Evolutionary conservation across 2,329 filamentous ascomycete genomes (phyloP).

Genomic region (Cercospora citrullina): DNA sequence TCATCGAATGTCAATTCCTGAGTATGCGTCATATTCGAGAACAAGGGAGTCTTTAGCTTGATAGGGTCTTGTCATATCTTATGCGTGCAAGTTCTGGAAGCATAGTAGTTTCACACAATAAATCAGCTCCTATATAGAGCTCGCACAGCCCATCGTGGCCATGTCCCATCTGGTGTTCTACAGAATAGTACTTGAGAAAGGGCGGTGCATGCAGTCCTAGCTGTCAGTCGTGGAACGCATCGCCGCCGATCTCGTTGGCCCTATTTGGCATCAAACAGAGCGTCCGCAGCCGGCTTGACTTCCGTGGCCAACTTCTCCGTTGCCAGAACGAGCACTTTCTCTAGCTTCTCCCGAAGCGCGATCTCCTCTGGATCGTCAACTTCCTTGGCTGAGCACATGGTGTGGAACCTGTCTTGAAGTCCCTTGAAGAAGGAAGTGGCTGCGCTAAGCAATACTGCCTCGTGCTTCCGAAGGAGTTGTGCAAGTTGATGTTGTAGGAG

Average conservation of each 20-base stretch:
- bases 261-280: neutral
- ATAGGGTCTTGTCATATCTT: neutral
- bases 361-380: neutral
- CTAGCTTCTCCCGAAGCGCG: neutral
- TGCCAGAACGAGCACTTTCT: neutral
- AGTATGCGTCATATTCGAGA: neutral
- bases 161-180: neutral
- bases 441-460: neutral
- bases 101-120: neutral
- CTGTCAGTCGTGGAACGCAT: neutral
- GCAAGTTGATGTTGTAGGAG: neutral
- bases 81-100: neutral
- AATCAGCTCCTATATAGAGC: neutral
- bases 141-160: neutral
- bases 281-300: neutral
- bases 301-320: neutral
- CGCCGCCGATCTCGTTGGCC: neutral
- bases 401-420: neutral
- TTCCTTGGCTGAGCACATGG: neutral
- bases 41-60: neutral
- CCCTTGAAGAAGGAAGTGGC: neutral
- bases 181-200: neutral
- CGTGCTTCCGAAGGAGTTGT: neutral
- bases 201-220: neutral
- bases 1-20: neutral